Conservation (phyloP, 768 basidiomycete species). For the Termitomyces heimii region DNA sequence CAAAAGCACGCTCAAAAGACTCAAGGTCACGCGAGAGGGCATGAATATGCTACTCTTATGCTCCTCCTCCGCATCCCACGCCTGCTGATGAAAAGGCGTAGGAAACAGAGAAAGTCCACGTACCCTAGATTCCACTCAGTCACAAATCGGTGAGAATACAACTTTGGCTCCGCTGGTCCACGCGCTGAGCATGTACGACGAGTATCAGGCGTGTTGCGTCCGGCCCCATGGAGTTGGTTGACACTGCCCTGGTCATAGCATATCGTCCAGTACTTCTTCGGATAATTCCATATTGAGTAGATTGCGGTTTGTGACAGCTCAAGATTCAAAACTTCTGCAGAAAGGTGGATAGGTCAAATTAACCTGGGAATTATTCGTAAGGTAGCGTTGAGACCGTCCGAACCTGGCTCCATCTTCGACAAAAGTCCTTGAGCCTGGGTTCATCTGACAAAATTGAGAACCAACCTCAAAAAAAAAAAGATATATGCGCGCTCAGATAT, state of each 20-base stretch:
- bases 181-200: conserved; percentile 43
- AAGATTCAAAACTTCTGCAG: no score
- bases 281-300: neutral
- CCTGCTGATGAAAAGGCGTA: neutral
- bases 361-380: no score
- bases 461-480: no score
- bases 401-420: no score
- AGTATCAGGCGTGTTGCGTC: conserved; percentile 57
- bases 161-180: conserved; percentile 38
- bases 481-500: no score
- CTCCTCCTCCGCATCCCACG: neutral
- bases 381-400: no score
- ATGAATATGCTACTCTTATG: conserved; percentile 42
- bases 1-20: conserved; percentile 45
- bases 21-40: conserved; percentile 47
- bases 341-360: no score
- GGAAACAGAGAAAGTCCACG: conserved; percentile 27
- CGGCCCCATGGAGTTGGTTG: conserved; percentile 53
- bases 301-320: neutral
- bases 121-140: conserved; percentile 66
- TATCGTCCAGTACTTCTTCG: neutral
- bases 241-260: conserved; percentile 39
- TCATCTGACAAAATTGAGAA: no score
- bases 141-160: conserved; percentile 53
- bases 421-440: no score